A percentile compares a stretch with the other conserved stretches of the same genome.
phyloP scores from a whole-genome alignment of 306 rosid genomes.

The Prunus armeniaca region DNA sequence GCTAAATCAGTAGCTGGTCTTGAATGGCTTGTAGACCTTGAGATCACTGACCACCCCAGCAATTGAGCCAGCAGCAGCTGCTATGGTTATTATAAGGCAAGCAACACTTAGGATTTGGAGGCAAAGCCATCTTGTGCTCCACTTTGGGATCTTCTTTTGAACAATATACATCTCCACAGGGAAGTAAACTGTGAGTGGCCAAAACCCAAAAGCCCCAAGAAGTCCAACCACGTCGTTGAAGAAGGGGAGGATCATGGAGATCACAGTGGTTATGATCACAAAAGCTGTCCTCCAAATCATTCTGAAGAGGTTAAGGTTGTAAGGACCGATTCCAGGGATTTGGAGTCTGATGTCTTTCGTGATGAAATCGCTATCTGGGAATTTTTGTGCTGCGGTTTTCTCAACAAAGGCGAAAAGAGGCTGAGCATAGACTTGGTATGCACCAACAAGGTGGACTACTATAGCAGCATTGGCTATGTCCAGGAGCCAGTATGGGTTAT shows the following conservation, averaged over 20 bases:
- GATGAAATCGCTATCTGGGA: slow-evolving; percentile 48
- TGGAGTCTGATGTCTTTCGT: slow-evolving; percentile 36
- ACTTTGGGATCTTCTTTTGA: slow-evolving; percentile 60
- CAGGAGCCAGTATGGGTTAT: slow-evolving; percentile 70
- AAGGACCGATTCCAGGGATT: slow-evolving; percentile 23
- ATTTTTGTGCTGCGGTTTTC: slow-evolving; percentile 25
- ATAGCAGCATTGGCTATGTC: slow-evolving; percentile 84
- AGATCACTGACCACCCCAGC: slow-evolving; percentile 57
- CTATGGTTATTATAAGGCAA: slow-evolving; percentile 55
- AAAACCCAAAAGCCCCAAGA: slow-evolving; percentile 77
- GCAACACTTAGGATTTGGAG: slow-evolving; percentile 57
- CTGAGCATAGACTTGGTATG: slow-evolving; percentile 74
- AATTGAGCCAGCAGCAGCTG: slow-evolving; percentile 67
- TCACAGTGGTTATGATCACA: slow-evolving; percentile 46
- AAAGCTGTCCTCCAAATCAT: slow-evolving; percentile 62
- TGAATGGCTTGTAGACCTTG: slow-evolving; percentile 53
- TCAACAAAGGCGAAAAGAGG: slow-evolving; percentile 75
- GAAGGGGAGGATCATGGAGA: slow-evolving; percentile 74
- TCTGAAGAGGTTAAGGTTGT: slow-evolving; percentile 58
- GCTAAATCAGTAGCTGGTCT: slow-evolving; percentile 27
- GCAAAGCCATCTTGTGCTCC: slow-evolving; percentile 68
- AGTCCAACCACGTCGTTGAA: slow-evolving; percentile 69
- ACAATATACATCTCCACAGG: slow-evolving; percentile 77
- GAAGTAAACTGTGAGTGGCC: slow-evolving; percentile 75
- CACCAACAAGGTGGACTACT: slow-evolving; percentile 78